Evolutionary conservation across 169 alveolate species (phyloP).

Genomic region (Plasmodium vivax): DNA sequence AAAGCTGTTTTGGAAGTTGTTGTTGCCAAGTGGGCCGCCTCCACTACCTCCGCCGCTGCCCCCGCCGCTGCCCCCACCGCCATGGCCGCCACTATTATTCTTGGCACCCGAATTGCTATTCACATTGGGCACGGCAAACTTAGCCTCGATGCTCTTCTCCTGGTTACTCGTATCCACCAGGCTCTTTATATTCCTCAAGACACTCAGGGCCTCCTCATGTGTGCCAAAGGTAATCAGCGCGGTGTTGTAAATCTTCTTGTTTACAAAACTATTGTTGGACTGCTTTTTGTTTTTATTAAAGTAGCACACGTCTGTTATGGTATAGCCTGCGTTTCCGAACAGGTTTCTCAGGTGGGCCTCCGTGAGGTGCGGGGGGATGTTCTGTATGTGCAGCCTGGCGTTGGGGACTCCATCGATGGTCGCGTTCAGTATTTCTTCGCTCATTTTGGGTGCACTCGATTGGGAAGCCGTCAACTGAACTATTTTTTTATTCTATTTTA

Average conservation of each 20-base stretch:
- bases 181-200: slow-evolving; percentile 51
- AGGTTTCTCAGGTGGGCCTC: slow-evolving; percentile 50
- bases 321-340: slow-evolving; percentile 46
- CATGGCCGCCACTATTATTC: not conserved
- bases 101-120: slow-evolving; percentile 6
- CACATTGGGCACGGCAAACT: slow-evolving; percentile 69
- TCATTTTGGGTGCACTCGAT: slow-evolving; percentile 4
- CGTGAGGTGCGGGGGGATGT: slow-evolving; percentile 62
- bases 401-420: slow-evolving; percentile 63
- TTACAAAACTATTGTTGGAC: slow-evolving; percentile 34
- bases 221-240: slow-evolving; percentile 54
- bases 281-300: slow-evolving; percentile 66
- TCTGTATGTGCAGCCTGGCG: slow-evolving; percentile 38
- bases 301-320: slow-evolving; percentile 57
- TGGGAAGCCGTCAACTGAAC: not conserved
- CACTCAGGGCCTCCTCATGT: slow-evolving; percentile 69
- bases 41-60: not conserved
- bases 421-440: slow-evolving; percentile 42
- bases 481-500: not conserved
- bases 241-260: slow-evolving; percentile 45
- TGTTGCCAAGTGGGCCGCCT: not conserved
- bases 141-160: slow-evolving; percentile 60
- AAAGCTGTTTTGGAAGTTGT: slow-evolving; percentile 12
- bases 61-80: not conserved
- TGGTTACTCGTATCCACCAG: slow-evolving; percentile 37